Percentiles rank a stretch among this genome's conserved stretches.
Conservation (phyloP, 768 basidiomycete genomes). For the Boletus reticuloceps region DNA sequence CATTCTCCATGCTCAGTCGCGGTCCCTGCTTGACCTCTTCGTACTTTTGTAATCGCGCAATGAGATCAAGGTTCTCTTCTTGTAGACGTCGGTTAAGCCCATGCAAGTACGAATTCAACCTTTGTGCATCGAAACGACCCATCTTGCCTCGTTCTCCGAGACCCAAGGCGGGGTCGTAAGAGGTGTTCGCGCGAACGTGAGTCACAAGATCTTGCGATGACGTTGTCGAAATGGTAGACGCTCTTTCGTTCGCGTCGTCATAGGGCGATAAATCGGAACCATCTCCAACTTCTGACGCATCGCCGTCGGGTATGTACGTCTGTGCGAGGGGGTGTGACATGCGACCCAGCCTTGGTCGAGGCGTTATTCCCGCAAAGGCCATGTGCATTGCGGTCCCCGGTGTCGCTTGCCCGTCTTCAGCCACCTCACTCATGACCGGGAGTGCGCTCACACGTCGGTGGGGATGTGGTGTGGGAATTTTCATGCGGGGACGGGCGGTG, state of each 20-base stretch:
- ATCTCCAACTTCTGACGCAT: constrained; percentile 30
- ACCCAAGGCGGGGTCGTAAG: constrained; percentile 82
- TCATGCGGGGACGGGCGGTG: constrained; percentile 66
- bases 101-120: constrained; percentile 84
- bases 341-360: constrained; percentile 49
- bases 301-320: constrained; percentile 37
- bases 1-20: constrained; percentile 27
- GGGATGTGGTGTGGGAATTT: constrained; percentile 45
- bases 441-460: constrained; percentile 53
- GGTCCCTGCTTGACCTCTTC: constrained; percentile 45
- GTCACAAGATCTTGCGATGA: constrained; percentile 88
- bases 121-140: constrained; percentile 79
- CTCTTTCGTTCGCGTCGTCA: constrained; percentile 52
- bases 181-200: constrained; percentile 77
- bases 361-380: constrained; percentile 65
- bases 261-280: constrained; percentile 24
- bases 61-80: constrained; percentile 76
- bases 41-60: constrained; percentile 49
- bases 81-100: constrained; percentile 78
- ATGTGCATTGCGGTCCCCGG: constrained; percentile 40
- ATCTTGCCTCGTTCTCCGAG: constrained; percentile 67
- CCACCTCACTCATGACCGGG: constrained; percentile 48
- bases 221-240: constrained; percentile 76
- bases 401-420: constrained; percentile 30
- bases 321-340: constrained; percentile 71